Conservation (phyloP, 2,329 filamentous ascomycete genomes). For the Nigrospora oryzae region DNA sequence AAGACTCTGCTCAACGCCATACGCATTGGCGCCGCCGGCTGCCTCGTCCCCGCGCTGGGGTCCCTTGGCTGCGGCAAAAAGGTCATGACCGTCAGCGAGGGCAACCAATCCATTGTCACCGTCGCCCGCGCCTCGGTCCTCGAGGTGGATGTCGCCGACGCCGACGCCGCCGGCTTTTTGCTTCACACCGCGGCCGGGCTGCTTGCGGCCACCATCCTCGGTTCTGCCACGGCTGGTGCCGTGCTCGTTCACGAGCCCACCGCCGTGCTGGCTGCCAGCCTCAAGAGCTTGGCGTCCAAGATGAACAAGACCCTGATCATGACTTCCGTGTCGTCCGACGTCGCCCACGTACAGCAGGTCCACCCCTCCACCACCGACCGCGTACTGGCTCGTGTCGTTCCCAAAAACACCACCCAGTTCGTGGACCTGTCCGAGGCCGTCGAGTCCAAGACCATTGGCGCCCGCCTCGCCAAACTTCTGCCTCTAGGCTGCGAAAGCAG, state of each 20-base stretch:
- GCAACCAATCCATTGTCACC: background rate
- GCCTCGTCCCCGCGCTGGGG: background rate
- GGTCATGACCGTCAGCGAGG: background rate
- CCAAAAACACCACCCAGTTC: background rate
- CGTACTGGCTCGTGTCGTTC: background rate
- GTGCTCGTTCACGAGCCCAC: background rate
- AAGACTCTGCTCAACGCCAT: background rate
- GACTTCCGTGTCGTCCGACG: background rate
- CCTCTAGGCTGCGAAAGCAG: background rate
- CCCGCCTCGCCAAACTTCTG: background rate
- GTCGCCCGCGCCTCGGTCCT: background rate
- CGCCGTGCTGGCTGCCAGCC: background rate
- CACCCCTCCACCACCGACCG: background rate
- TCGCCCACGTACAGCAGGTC: background rate
- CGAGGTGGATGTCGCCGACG: background rate
- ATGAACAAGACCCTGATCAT: background rate
- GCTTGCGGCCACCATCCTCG: background rate
- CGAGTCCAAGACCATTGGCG: background rate
- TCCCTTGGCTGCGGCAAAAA: background rate
- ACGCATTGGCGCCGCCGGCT: background rate
- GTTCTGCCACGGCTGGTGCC: background rate
- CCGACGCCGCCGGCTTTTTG: background rate
- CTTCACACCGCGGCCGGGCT: background rate
- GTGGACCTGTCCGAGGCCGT: background rate
- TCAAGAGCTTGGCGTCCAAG: background rate